phyloP scores from a whole-genome alignment of 306 rosid species.

The Rubus idaeus region DNA sequence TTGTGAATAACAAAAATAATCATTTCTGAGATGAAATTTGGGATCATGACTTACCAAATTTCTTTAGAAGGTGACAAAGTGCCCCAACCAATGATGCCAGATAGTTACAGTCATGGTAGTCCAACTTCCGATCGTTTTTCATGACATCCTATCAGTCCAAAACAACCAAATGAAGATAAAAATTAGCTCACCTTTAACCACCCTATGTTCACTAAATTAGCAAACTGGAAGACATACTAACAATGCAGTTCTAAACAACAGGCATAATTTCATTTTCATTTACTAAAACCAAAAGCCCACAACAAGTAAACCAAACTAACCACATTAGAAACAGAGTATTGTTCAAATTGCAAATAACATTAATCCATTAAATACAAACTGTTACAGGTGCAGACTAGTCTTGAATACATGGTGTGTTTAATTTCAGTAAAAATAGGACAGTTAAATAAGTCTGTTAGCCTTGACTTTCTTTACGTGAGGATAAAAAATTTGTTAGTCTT shows the following conservation, averaged over 20 bases:
- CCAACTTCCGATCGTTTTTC: conserved; percentile 42
- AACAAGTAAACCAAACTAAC: conserved; percentile 5
- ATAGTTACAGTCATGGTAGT: conserved; percentile 45
- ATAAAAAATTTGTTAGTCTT: background rate
- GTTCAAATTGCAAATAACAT: background rate
- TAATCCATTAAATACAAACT: background rate
- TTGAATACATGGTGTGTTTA: background rate
- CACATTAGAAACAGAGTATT: background rate
- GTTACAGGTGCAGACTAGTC: background rate
- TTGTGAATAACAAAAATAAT: background rate
- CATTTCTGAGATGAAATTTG: conserved; percentile 12
- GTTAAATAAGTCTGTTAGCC: background rate
- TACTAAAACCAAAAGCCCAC: background rate
- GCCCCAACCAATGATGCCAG: conserved; percentile 55
- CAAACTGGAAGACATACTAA: background rate
- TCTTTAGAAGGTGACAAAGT: conserved; percentile 70
- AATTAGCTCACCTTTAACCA: background rate
- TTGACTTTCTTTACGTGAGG: background rate
- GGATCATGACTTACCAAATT: conserved; percentile 46
- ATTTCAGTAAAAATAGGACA: background rate
- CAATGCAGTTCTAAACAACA: background rate
- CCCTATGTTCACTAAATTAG: background rate
- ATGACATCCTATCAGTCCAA: conserved; percentile 42
- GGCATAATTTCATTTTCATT: background rate
- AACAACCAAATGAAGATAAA: conserved; percentile 21